These are phyloP conservation scores for Trichoderma lentiforme DNA, from an alignment of 2,329 filamentous ascomycete species.

Conservation along the genomic window DNA sequence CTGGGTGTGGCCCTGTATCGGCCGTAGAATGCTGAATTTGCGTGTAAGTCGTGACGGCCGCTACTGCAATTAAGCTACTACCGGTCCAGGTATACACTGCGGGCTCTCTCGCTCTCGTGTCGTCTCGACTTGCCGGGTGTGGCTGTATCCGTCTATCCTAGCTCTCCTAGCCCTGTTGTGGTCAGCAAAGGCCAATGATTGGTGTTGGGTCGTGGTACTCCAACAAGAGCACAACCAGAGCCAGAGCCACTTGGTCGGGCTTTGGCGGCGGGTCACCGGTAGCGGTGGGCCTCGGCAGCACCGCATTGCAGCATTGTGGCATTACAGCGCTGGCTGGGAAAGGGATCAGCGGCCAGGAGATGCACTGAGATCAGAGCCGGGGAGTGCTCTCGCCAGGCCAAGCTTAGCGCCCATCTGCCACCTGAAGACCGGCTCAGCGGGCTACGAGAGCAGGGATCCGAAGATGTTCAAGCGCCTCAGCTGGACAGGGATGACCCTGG, in stretches of 20 bases:
- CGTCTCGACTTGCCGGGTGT: not conserved
- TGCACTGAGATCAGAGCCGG: slow-evolving; percentile 15
- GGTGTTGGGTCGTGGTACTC: not conserved
- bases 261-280: slow-evolving; percentile 18
- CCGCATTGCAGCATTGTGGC: slow-evolving; percentile 15
- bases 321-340: slow-evolving; percentile 9
- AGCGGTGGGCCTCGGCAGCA: slow-evolving; percentile 6
- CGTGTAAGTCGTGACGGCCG: slow-evolving; percentile 4
- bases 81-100: slow-evolving; percentile 8
- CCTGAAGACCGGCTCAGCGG: slow-evolving; percentile 13
- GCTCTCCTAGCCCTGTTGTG: not conserved
- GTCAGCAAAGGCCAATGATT: slow-evolving; percentile 8
- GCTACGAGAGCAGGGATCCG: not conserved
- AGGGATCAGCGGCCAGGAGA: slow-evolving; percentile 12
- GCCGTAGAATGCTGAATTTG: not conserved
- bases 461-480: slow-evolving; percentile 14
- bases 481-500: slow-evolving; percentile 15
- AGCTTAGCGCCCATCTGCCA: slow-evolving; percentile 17
- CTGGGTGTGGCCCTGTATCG: not conserved
- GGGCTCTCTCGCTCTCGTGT: not conserved
- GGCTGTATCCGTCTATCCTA: slow-evolving; percentile 16
- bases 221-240: not conserved
- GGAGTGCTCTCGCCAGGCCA: not conserved
- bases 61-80: not conserved
- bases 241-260: slow-evolving; percentile 8